phyloP scores from a whole-genome alignment of 2,329 filamentous ascomycete species.

The Erysiphe pulchra region DNA sequence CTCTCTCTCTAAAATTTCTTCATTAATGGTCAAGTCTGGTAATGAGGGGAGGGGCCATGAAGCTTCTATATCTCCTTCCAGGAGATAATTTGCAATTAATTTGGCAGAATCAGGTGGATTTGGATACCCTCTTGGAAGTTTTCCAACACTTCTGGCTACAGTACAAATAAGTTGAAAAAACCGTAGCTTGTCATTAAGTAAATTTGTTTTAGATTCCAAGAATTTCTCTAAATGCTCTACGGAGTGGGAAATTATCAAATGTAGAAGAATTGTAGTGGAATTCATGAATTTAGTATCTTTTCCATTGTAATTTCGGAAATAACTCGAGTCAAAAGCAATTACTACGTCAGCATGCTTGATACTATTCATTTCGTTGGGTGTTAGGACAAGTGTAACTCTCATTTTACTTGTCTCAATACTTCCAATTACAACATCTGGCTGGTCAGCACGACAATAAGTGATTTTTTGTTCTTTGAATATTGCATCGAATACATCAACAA shows the following conservation, averaged over 20 bases:
- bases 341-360: conserved; percentile 5
- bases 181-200: conserved; percentile 5
- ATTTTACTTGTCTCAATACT: conserved; percentile 4
- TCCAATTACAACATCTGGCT: conserved; percentile 9
- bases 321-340: conserved; percentile 8
- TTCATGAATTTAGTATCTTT: conserved; percentile 1
- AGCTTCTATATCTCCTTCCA: background rate
- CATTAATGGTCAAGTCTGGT: conserved; percentile 6
- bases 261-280: conserved; percentile 7
- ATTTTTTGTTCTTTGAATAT: conserved; percentile 19
- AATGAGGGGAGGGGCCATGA: conserved; percentile 8
- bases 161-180: conserved; percentile 8
- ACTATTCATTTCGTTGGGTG: conserved; percentile 3
- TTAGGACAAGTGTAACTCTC: conserved; percentile 9
- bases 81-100: conserved; percentile 7
- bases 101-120: conserved; percentile 8
- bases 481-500: conserved; percentile 25
- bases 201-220: conserved; percentile 4
- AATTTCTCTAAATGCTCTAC: conserved; percentile 12
- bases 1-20: background rate
- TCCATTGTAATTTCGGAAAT: conserved; percentile 2
- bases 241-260: conserved; percentile 9
- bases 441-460: conserved; percentile 10
- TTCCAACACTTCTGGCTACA: conserved; percentile 7
- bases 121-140: conserved; percentile 2